Evolutionary conservation across 192 early-diverging fungal genomes (phyloP).

Genomic region (Thoreauomyces humboldtii): DNA sequence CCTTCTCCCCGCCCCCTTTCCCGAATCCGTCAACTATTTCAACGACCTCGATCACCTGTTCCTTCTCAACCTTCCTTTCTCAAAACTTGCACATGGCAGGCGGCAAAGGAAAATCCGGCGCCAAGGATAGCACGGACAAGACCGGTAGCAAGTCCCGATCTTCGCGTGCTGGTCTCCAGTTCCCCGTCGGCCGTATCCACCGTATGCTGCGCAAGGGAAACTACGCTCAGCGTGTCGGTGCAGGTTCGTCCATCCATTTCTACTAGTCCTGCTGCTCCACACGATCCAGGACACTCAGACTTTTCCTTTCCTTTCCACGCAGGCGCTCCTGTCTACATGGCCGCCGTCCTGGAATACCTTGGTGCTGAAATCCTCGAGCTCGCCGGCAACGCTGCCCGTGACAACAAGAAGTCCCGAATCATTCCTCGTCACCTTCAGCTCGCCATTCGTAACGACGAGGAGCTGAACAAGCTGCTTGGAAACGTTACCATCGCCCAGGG

Average conservation of each 20-base stretch:
- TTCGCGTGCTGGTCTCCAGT: constrained; percentile 89
- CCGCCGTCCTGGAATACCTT: constrained; percentile 94
- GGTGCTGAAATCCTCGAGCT: constrained; percentile 95
- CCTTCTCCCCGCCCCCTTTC: too few species aligned
- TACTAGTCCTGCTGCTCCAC: too few species aligned
- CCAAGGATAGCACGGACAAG: constrained; percentile 23
- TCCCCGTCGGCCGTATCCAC: constrained; percentile 89
- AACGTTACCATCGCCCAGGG: constrained; percentile 91
- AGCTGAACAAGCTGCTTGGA: constrained; percentile 88
- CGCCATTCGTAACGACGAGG: constrained; percentile 95
- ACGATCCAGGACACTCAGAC: too few species aligned
- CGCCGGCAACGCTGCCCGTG: constrained; percentile 91
- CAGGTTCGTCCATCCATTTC: constrained; percentile 44
- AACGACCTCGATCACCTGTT: too few species aligned
- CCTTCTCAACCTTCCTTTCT: too few species aligned
- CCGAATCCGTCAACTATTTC: too few species aligned
- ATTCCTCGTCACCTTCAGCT: constrained; percentile 93
- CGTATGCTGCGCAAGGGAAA: constrained; percentile 91
- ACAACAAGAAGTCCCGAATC: constrained; percentile 94
- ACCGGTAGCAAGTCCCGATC: constrained; percentile 70
- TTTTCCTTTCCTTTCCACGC: neutral
- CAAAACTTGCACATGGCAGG: too few species aligned
- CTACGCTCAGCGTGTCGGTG: constrained; percentile 91
- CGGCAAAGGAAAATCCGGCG: constrained; percentile 47
- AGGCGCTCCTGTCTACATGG: constrained; percentile 89